Base-by-base conservation (phyloP, 1,139 yeast species). In the Kodamaea alishanica region DNA sequence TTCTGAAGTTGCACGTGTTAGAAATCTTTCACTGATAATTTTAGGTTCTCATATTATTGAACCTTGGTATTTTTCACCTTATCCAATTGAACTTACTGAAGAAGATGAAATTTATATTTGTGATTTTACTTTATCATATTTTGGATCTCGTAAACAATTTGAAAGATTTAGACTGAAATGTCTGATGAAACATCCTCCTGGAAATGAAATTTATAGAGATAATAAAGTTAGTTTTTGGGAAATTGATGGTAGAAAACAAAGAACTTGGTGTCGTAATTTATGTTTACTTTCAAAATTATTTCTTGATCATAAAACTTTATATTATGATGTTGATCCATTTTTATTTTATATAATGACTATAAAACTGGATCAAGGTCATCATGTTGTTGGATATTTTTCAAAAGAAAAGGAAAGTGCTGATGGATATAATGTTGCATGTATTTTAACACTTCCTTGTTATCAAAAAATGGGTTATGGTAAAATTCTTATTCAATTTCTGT, bases 41-140 rank as follows among this genome's bases (percentile, higher is more conserved):
- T 79, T 92, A 63, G 99, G 98, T 1, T 86, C 84, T 47, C 89
- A 82, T 60, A 86, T 86, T 47, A 87, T 94, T 35, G 99, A 92
- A 58, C 98, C 99, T 1, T 92, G 99, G 99, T 94, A 92, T 63
- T 92, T 94, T 56, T 86, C 96, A 2, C 97, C 99, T 0, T 92
- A 94, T 58, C 99, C 99, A 0, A 74, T 88, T 10, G 98, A 92
- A 58, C 73, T 89, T 41, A 89, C 97, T 0, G 97, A 90, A 51
- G 94, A 84, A 47, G 97, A 90, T 55, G 81, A 76, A 42, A 77
- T 92, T 20, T 94, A 84, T 59, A 84, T 94, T 33, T 94, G 96
- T 63, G 97, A 90, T 61, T 92, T 86, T 58, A 82, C 97, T 2
- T 63, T 94, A 44, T 81, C 86, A 41, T 94, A 87, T 61, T 92